Evolutionary conservation across 306 rosid genomes (phyloP).

Genomic region (Gastrolobium bilobum): DNA sequence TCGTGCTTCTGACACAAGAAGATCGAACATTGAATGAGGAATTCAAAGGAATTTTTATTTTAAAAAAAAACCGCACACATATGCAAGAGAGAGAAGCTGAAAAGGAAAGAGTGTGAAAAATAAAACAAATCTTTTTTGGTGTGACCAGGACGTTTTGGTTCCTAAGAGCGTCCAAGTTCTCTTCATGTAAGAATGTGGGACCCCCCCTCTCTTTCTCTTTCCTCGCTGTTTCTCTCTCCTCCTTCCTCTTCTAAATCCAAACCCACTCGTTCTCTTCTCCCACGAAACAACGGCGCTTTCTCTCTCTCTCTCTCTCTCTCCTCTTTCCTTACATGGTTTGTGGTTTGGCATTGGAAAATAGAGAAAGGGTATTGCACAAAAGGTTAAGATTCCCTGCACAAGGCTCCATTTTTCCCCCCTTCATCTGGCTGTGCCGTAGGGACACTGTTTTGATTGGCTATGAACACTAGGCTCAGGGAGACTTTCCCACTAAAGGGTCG

Average conservation of each 20-base stretch:
- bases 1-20: conserved; percentile 52
- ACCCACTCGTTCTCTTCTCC: conserved; percentile 40
- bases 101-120: conserved; percentile 39
- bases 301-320: conserved; percentile 34
- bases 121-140: conserved; percentile 60
- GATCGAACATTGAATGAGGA: conserved; percentile 58
- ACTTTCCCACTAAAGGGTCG: conserved; percentile 27
- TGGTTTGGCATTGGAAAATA: conserved; percentile 47
- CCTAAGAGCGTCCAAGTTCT: conserved; percentile 95
- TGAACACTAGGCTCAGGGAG: neutral
- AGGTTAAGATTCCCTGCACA: conserved; percentile 28
- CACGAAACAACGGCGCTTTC: conserved; percentile 71
- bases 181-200: conserved; percentile 83
- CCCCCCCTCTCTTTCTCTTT: conserved; percentile 46
- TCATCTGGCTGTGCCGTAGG: conserved; percentile 13
- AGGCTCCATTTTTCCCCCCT: neutral
- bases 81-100: conserved; percentile 25
- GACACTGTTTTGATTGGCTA: conserved; percentile 32
- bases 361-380: conserved; percentile 10
- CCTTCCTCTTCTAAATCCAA: conserved; percentile 52
- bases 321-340: conserved; percentile 40
- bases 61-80: neutral
- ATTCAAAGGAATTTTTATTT: conserved; percentile 22
- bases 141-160: conserved; percentile 73
- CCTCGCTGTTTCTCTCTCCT: conserved; percentile 14